These are phyloP conservation scores for Phaeosphaeria sp. DNA, from an alignment of 2,329 filamentous ascomycete genomes.

Conservation along the genomic window DNA sequence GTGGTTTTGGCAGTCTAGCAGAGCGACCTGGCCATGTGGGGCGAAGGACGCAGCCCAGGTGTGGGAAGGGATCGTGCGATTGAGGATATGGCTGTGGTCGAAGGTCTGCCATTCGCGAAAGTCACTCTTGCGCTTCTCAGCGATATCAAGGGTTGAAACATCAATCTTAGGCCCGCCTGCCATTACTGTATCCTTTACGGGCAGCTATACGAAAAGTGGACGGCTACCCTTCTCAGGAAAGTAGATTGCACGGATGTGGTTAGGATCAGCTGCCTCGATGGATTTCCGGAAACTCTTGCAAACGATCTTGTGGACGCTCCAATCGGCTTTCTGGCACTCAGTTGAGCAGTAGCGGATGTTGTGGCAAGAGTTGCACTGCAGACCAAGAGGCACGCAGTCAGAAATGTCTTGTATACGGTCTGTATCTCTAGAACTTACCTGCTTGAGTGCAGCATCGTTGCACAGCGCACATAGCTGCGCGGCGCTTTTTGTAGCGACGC, in stretches of 20 bases:
- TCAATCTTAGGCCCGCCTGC: background rate
- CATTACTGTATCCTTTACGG: background rate
- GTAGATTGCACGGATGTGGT: conserved; percentile 5
- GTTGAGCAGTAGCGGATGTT: conserved; percentile 5
- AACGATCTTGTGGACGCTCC: conserved; percentile 6
- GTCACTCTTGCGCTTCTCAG: background rate
- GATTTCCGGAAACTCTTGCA: conserved; percentile 1
- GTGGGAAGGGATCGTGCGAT: background rate
- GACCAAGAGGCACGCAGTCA: too few species aligned
- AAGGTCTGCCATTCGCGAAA: background rate
- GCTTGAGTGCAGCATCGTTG: background rate
- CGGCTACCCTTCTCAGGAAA: conserved; percentile 4
- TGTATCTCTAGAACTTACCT: too few species aligned
- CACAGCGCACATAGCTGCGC: background rate
- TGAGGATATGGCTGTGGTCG: background rate
- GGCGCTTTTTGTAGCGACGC: background rate
- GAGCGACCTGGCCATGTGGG: background rate
- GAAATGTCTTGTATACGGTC: too few species aligned
- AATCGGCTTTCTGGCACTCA: conserved; percentile 4
- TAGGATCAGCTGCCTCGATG: background rate
- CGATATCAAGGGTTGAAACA: background rate
- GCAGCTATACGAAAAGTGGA: conserved; percentile 10
- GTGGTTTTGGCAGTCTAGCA: background rate
- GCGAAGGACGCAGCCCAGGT: background rate
- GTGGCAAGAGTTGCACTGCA: background rate